These are phyloP conservation scores for Aegilops speltoides DNA, from an alignment of 176 grass and related monocot genomes.

Conservation along the genomic window DNA sequence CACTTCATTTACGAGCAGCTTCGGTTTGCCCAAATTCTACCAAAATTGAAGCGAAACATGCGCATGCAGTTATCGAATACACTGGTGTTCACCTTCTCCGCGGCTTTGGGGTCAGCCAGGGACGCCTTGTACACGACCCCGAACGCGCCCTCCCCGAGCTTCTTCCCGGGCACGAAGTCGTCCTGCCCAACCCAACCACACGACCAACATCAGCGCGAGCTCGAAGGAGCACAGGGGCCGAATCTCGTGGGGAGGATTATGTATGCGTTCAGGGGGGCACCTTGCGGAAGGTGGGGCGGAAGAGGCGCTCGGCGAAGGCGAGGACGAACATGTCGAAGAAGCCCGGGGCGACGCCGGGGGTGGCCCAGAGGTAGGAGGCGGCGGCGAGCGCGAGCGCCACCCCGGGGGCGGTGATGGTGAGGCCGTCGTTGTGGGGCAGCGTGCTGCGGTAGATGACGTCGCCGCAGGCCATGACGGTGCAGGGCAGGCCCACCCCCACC, in stretches of 20 bases:
- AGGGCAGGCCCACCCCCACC: conserved; percentile 92
- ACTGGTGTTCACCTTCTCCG: conserved; percentile 56
- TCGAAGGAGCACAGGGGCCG: neutral
- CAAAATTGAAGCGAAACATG: neutral
- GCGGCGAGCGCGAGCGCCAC: conserved; percentile 55
- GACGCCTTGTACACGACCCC: conserved; percentile 90
- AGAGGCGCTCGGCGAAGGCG: conserved; percentile 74
- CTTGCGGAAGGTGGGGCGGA: conserved; percentile 83
- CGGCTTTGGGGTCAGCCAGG: conserved; percentile 58
- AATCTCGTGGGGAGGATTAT: neutral
- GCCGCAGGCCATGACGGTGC: conserved; percentile 96
- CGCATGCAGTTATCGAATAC: neutral
- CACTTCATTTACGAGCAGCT: neutral
- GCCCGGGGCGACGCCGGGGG: conserved; percentile 86
- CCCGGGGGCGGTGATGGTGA: conserved; percentile 76
- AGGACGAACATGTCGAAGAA: conserved; percentile 99
- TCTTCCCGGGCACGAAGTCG: conserved; percentile 86
- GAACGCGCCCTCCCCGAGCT: conserved; percentile 91
- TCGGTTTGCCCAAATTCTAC: neutral
- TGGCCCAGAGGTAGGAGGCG: conserved; percentile 88
- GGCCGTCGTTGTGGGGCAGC: conserved; percentile 69
- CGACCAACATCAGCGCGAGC: neutral
- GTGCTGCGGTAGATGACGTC: conserved; percentile 99
- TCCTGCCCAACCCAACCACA: conserved; percentile 42
- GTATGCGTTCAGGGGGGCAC: conserved; percentile 9